phyloP scores from a whole-genome alignment of 139 green algal genomes.

The Chlamydomonas schloesseri region DNA sequence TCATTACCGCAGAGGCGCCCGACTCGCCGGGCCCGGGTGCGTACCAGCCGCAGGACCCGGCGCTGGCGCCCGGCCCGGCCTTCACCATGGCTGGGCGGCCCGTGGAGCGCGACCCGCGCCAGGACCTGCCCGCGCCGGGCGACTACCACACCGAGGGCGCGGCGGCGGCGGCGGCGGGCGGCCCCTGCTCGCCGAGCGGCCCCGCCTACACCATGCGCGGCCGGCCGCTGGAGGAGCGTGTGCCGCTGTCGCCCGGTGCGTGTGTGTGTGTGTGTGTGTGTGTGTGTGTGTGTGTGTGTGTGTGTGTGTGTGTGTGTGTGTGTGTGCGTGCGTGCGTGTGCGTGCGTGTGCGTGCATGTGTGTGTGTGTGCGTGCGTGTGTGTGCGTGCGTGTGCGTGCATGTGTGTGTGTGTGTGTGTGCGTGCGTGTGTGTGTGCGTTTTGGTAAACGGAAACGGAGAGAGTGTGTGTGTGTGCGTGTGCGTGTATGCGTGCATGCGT shows the following conservation, averaged over 20 bases:
- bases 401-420: no score
- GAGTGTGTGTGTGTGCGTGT: no score
- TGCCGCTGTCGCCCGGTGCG: constrained; percentile 13
- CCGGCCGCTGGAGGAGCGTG: background rate
- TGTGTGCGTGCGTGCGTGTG: no score
- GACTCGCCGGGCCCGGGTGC: constrained; percentile 47
- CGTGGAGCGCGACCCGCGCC: background rate
- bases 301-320: no score
- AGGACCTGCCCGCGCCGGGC: constrained; percentile 42
- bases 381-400: no score
- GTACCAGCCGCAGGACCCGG: constrained; percentile 27
- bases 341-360: background rate
- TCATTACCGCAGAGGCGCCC: constrained; percentile 13
- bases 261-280: background rate
- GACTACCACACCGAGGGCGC: constrained; percentile 27
- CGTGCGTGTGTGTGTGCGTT: no score
- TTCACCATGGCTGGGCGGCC: constrained; percentile 51
- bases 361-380: no score
- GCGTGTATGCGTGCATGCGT: no score
- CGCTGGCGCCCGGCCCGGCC: constrained; percentile 26
- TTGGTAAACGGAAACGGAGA: no score
- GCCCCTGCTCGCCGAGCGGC: background rate
- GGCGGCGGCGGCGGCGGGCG: no score
- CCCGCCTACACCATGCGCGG: constrained; percentile 46
- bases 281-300: no score